Evolutionary conservation across 495 filamentous ascomycete species (phyloP).

Genomic region (Neurospora discreta): DNA sequence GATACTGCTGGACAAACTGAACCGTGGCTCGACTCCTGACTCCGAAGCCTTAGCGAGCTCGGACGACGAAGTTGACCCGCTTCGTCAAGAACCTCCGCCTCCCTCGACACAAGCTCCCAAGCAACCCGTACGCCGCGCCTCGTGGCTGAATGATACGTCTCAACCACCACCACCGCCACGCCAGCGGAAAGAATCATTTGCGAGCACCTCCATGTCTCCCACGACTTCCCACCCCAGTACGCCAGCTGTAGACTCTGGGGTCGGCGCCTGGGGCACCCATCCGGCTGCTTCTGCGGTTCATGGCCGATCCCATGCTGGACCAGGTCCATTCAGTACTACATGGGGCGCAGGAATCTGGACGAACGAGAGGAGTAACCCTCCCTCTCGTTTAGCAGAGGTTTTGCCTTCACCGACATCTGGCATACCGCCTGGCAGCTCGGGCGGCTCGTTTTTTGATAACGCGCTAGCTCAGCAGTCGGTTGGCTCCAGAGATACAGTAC

Average conservation of each 20-base stretch:
- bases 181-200: conserved; percentile 49
- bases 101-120: conserved; percentile 34
- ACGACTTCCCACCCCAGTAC: conserved; percentile 66
- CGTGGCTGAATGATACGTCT: conserved; percentile 50
- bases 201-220: conserved; percentile 58
- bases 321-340: conserved; percentile 42
- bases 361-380: conserved; percentile 63
- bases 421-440: conserved; percentile 37
- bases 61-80: conserved; percentile 68
- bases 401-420: conserved; percentile 66
- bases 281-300: conserved; percentile 36
- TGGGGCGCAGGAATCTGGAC: conserved; percentile 76
- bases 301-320: conserved; percentile 46
- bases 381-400: conserved; percentile 60
- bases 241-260: conserved; percentile 54
- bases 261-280: conserved; percentile 49
- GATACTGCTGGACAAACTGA: conserved; percentile 60
- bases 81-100: conserved; percentile 36
- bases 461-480: conserved; percentile 35
- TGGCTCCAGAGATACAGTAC: conserved; percentile 29
- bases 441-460: conserved; percentile 32
- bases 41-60: conserved; percentile 89
- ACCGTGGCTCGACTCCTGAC: conserved; percentile 78
- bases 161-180: conserved; percentile 30
- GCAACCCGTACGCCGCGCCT: conserved; percentile 42